Percentiles rank a stretch among this genome's conserved stretches.
Evolutionary conservation across 306 rosid genomes (phyloP).

Genomic region (Corylus avellana): DNA sequence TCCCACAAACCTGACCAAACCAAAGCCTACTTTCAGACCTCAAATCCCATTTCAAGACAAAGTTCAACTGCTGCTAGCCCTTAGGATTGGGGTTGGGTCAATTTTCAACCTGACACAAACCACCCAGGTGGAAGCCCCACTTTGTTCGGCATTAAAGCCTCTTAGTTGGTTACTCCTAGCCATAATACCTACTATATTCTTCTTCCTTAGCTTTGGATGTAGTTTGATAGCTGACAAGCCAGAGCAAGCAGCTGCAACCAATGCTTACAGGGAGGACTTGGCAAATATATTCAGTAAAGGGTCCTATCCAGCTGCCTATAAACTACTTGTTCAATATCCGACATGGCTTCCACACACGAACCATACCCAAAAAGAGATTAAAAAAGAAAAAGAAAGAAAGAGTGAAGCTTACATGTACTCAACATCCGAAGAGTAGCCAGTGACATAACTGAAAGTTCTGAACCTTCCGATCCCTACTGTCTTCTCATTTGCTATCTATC

Average conservation of each 20-base stretch:
- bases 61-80: background rate
- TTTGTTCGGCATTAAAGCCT: background rate
- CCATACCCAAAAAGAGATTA: background rate
- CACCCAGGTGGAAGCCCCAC: background rate
- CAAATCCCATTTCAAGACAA: background rate
- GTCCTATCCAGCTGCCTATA: background rate
- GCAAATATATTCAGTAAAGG: background rate
- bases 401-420: constrained; percentile 1
- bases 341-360: background rate
- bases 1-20: background rate
- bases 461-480: background rate
- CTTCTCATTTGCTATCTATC: background rate
- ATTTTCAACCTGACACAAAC: background rate
- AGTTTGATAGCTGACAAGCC: background rate
- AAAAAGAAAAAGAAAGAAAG: background rate
- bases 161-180: background rate
- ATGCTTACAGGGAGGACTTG: background rate
- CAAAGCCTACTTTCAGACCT: background rate
- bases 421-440: background rate
- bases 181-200: background rate
- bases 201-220: background rate
- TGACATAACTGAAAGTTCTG: background rate
- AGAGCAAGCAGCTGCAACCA: background rate
- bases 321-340: background rate
- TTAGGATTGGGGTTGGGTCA: background rate